These are phyloP conservation scores for Lentinula boryana DNA, from an alignment of 768 basidiomycete genomes.

Conservation along the genomic window DNA sequence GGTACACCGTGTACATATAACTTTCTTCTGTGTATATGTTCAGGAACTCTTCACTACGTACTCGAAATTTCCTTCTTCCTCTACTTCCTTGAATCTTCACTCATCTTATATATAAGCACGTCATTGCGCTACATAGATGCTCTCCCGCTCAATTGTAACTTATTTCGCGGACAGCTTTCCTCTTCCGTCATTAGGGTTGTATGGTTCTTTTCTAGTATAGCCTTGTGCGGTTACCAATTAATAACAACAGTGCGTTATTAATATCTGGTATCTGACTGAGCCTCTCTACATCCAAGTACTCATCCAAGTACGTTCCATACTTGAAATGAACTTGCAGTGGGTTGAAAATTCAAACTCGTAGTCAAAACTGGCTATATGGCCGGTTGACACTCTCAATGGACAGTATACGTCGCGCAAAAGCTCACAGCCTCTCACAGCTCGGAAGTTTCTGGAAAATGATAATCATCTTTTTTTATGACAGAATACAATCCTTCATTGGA, in stretches of 20 bases:
- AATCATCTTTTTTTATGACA: not conserved
- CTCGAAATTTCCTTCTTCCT: not conserved
- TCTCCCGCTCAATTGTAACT: not conserved
- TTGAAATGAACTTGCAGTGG: no score
- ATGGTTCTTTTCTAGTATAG: not conserved
- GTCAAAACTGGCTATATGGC: no score
- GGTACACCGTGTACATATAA: not conserved
- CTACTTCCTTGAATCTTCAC: not conserved
- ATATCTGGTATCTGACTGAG: not conserved
- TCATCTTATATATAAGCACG: not conserved
- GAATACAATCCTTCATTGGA: not conserved
- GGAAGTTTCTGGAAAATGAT: not conserved
- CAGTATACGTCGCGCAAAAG: not conserved
- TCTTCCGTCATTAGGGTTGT: not conserved
- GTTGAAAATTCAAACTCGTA: not conserved
- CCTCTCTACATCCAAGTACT: not conserved
- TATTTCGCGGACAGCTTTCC: not conserved
- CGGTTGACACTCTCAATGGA: not conserved
- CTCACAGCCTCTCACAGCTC: no score
- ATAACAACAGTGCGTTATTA: not conserved
- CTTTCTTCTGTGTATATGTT: not conserved
- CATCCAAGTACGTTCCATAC: no score
- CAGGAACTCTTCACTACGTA: not conserved
- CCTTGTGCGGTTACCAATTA: not conserved
- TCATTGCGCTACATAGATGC: not conserved